Percentiles rank a stretch among this genome's conserved stretches.
phyloP scores from a whole-genome alignment of 345 rosid genomes.

The Viola odorata region DNA sequence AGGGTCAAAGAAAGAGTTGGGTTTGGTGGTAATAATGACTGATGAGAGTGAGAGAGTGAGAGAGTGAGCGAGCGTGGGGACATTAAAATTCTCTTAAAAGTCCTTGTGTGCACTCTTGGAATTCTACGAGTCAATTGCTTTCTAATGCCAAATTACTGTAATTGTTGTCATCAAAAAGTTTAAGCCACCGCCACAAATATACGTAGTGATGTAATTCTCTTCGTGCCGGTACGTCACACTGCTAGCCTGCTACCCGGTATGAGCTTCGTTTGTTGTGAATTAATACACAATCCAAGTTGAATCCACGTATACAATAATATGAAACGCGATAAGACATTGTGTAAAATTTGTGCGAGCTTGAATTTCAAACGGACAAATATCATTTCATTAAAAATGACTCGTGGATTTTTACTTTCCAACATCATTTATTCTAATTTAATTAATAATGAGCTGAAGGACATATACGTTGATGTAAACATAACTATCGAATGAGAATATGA shows the following conservation, averaged over 20 bases:
- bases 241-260: neutral
- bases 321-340: too few relatives aligned
- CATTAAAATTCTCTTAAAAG: neutral
- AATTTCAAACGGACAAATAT: too few relatives aligned
- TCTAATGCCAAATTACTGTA: neutral
- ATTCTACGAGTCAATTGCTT: slow-evolving; percentile 1
- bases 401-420: too few relatives aligned
- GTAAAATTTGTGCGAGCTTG: too few relatives aligned
- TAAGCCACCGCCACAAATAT: neutral
- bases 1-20: neutral
- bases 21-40: neutral
- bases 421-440: too few relatives aligned
- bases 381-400: too few relatives aligned
- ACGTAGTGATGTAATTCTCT: neutral
- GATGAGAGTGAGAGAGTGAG: neutral
- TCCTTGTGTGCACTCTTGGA: slow-evolving; percentile 24
- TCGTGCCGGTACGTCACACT: neutral
- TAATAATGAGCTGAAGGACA: too few relatives aligned
- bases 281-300: neutral
- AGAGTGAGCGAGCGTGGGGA: slow-evolving; percentile 1
- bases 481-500: too few relatives aligned
- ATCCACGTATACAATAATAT: too few relatives aligned
- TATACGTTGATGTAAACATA: too few relatives aligned
- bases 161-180: neutral
- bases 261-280: neutral